phyloP scores from a whole-genome alignment of 2,329 filamentous ascomycete genomes.

The Aspergillus ochraceus region DNA sequence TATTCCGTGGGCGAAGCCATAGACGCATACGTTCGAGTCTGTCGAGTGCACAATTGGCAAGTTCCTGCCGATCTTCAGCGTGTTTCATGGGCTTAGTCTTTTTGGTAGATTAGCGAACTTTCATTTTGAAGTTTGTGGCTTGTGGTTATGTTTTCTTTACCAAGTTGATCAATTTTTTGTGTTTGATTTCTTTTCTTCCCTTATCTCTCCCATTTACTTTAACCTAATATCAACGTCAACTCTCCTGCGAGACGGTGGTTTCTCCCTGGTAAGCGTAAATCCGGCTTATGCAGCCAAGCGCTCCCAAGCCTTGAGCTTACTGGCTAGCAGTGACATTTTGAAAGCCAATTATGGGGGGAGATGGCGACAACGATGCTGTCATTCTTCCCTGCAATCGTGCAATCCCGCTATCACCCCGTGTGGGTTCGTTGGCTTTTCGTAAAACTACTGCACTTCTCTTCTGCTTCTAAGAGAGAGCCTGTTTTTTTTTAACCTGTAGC shows the following conservation, averaged over 20 bases:
- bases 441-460: no score
- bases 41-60: conserved; percentile 68
- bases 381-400: conserved; percentile 4
- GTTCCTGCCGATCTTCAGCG: conserved; percentile 63
- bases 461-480: not conserved
- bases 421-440: no score
- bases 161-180: not conserved
- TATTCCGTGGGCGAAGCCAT: conserved; percentile 72
- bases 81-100: conserved; percentile 29
- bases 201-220: not conserved
- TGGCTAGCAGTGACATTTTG: not conserved
- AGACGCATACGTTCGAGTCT: conserved; percentile 70
- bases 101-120: not conserved
- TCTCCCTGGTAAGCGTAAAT: not conserved
- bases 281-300: not conserved
- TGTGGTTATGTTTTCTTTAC: not conserved
- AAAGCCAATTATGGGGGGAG: not conserved
- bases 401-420: not conserved
- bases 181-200: not conserved
- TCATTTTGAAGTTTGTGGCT: not conserved
- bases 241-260: not conserved
- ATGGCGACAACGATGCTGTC: conserved; percentile 3
- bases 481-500: not conserved
- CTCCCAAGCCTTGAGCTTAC: not conserved
- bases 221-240: not conserved